Conservation (phyloP, 371 early-diverging fungal genomes). For the Rhizopus arrhizus region DNA sequence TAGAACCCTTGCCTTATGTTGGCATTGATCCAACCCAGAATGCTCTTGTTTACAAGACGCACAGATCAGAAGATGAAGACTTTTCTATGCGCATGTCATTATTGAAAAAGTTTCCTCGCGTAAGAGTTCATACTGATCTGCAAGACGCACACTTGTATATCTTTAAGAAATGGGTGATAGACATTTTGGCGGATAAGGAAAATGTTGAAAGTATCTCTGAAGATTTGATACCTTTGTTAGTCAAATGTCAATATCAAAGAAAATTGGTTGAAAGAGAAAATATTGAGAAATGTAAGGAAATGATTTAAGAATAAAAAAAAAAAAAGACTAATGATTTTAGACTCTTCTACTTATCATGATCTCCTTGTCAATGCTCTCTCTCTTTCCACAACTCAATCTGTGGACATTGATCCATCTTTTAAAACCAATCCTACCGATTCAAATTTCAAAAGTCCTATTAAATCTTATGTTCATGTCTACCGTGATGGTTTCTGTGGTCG, state of each 20-base stretch:
- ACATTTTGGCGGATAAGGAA: conserved; percentile 70
- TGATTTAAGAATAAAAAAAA: neutral
- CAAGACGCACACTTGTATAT: conserved; percentile 91
- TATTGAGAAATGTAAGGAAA: conserved; percentile 62
- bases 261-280: conserved; percentile 68
- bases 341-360: conserved; percentile 35
- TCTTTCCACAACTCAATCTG: conserved; percentile 49
- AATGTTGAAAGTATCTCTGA: conserved; percentile 76
- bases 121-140: conserved; percentile 72
- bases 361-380: conserved; percentile 49
- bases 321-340: conserved; percentile 21
- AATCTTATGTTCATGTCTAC: conserved; percentile 49
- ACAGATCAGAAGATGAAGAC: conserved; percentile 64
- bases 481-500: conserved; percentile 68
- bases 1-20: conserved; percentile 66
- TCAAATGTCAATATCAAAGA: conserved; percentile 76
- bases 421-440: conserved; percentile 31
- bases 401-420: conserved; percentile 34
- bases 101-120: conserved; percentile 72
- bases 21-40: conserved; percentile 78
- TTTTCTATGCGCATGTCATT: conserved; percentile 77
- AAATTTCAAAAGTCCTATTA: conserved; percentile 51
- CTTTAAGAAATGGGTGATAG: conserved; percentile 88
- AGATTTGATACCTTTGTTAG: conserved; percentile 84
- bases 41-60: conserved; percentile 72